phyloP scores from a whole-genome alignment of 139 green algal species.

The Micractinium conductrix region DNA sequence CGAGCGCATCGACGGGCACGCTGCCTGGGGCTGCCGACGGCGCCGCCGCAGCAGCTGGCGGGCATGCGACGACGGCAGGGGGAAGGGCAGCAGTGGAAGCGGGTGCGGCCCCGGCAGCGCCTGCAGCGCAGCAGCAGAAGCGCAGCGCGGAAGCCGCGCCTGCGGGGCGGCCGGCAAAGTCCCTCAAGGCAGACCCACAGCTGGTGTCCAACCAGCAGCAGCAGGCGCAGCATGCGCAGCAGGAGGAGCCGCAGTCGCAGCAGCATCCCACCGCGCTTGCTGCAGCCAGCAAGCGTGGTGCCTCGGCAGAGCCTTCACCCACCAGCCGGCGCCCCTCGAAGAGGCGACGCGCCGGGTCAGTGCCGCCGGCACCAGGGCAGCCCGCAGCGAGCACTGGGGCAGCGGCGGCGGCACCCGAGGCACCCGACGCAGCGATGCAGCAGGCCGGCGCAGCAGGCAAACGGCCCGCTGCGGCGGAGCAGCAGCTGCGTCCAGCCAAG shows the following conservation, averaged over 20 bases:
- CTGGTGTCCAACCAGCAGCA: conserved; percentile 22
- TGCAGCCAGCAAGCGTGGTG: not conserved
- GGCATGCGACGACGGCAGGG: not conserved
- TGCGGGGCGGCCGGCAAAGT: conserved; percentile 4
- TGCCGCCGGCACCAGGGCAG: not conserved
- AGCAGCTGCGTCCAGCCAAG: conserved; percentile 24
- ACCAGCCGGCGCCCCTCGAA: conserved; percentile 10
- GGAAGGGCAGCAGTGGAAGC: not conserved
- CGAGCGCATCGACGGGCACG: too few relatives aligned
- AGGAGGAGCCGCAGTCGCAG: not conserved
- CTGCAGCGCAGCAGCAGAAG: conserved; percentile 13
- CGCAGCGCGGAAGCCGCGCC: not conserved
- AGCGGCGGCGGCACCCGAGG: not conserved
- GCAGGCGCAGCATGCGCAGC: not conserved
- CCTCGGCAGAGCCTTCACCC: conserved; percentile 10
- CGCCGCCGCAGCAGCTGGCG: not conserved
- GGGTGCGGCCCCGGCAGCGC: not conserved
- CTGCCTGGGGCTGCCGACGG: not conserved
- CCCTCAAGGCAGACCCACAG: conserved; percentile 8
- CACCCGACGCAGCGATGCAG: not conserved
- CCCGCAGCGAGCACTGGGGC: not conserved
- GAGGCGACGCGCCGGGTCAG: not conserved
- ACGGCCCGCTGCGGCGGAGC: not conserved
- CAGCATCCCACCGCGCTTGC: not conserved
- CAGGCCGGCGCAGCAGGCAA: not conserved